Percentiles rank a stretch among this genome's conserved stretches.
phyloP scores from a whole-genome alignment of 352 stramenopile genomes.

The Pelagophyceae sp. region DNA sequence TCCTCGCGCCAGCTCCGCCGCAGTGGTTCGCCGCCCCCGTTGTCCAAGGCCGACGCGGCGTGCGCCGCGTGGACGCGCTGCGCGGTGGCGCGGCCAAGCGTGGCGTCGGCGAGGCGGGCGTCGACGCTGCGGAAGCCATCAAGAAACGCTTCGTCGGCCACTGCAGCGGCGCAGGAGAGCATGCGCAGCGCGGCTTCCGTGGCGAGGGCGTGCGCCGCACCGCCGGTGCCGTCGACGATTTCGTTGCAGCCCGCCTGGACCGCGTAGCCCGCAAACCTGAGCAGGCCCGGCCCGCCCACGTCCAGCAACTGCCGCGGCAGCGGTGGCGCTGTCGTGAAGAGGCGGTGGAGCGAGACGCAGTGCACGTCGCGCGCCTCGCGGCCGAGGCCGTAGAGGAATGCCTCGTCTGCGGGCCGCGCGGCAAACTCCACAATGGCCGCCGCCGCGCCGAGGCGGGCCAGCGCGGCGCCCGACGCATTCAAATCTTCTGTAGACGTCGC shows the following conservation, averaged over 20 bases:
- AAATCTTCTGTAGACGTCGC: neutral
- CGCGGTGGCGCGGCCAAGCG: neutral
- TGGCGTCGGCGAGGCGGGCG: neutral
- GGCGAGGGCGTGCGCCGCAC: neutral
- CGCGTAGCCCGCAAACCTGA: neutral
- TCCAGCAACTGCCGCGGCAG: neutral
- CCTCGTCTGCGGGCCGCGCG: neutral
- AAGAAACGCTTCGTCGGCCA: neutral
- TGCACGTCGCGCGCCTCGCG: neutral
- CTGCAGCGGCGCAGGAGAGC: slow-evolving; percentile 3
- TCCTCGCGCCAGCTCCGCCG: neutral
- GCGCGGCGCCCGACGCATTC: too few relatives aligned
- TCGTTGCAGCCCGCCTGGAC: slow-evolving; percentile 13
- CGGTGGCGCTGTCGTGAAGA: neutral
- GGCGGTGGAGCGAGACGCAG: slow-evolving; percentile 11
- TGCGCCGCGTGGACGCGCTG: neutral
- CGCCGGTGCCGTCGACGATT: neutral
- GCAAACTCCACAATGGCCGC: slow-evolving; percentile 28
- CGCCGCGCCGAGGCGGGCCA: slow-evolving; percentile 29
- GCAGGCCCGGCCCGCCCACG: neutral
- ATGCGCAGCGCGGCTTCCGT: neutral
- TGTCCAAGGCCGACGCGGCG: neutral
- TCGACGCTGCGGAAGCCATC: neutral
- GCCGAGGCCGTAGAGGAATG: neutral
- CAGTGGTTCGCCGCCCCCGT: neutral